Evolutionary conservation across 352 stramenopile species (phyloP), one percentile per base, ranked within the genome.

Genomic region (Pythium periplocum): DNA sequence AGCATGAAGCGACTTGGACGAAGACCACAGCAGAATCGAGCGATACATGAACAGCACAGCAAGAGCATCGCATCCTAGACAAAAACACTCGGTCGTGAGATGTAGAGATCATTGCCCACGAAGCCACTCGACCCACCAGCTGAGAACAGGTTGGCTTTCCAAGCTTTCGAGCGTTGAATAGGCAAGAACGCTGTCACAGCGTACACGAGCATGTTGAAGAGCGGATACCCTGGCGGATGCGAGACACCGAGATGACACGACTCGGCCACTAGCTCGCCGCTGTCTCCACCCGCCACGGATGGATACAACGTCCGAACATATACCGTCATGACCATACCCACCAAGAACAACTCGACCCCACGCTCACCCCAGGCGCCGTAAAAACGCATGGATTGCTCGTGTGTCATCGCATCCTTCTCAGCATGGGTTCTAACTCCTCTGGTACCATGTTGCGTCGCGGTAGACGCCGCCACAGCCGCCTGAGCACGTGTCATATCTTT

Each of bases 221-320:
- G 69, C 34, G 95, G 95, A 61, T 98, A 98, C 1, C 95, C 95
- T 2, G 94, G 94, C 6, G 94, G 94, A 58, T 98, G 96, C 6
- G 91, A 88, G 34, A 96, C 83, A 4, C 96, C 96, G 3, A 98
- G 73, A 17, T 86, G 66, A 47, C 95, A 98, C 36, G 88, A 92
- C 68, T 98, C 95, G 39, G 93, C 90, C 35, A 98, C 84, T 1
- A 98, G 71, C 52, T 98, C 92, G 10, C 93, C 93, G 50, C 83
- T 84, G 71, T 98, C 91, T 12, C 90, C 93, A 5, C 93, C 91
- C 10, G 85, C 83, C 5, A 97, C 84, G 0, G 85, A 91, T 10
- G 83, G 78, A 43, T 92, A 95, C 32, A 91, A 55, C 12, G 90
- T 97, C 48, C 66, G 52, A 1, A 73, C 50, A 65, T 97, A 97